A percentile compares a stretch with the other conserved stretches of the same genome.
These are phyloP conservation scores for Rhizopogon roseolus DNA, from an alignment of 768 basidiomycete genomes.

Conservation along the genomic window DNA sequence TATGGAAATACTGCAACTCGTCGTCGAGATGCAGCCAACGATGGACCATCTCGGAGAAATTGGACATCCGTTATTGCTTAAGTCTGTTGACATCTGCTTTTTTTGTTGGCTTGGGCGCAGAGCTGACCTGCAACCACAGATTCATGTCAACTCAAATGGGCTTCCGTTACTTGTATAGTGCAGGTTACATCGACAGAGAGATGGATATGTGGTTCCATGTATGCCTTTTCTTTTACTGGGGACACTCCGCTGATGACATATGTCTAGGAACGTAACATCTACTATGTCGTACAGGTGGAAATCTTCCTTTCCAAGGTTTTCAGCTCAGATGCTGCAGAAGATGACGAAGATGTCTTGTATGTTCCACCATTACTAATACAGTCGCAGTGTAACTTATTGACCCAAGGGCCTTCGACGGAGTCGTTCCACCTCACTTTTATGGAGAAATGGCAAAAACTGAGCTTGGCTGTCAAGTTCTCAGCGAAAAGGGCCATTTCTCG, in stretches of 20 bases:
- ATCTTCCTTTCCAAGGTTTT: conserved; percentile 84
- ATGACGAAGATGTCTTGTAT: conserved; percentile 66
- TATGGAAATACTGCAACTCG: conserved; percentile 77
- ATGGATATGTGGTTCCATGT: conserved; percentile 98
- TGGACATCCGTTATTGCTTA: conserved; percentile 81
- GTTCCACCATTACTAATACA: conserved; percentile 11
- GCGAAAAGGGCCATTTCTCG: conserved; percentile 85
- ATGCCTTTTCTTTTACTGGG: conserved; percentile 20
- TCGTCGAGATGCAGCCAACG: conserved; percentile 92
- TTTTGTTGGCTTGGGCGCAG: background rate
- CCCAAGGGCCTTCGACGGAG: conserved; percentile 71
- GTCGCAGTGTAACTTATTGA: background rate
- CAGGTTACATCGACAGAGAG: conserved; percentile 90
- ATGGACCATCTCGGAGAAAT: conserved; percentile 94
- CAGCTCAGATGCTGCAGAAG: conserved; percentile 44
- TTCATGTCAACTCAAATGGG: conserved; percentile 94
- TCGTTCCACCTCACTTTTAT: conserved; percentile 93
- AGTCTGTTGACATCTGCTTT: conserved; percentile 45
- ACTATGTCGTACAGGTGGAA: conserved; percentile 92
- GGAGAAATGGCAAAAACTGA: conserved; percentile 98
- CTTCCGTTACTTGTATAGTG: conserved; percentile 87
- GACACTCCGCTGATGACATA: conserved; percentile 3
- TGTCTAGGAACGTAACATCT: conserved; percentile 81
- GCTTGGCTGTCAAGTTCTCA: conserved; percentile 86
- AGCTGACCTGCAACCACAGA: conserved; percentile 33